Evolutionary conservation across 1,284 basidiomycete species (phyloP), one percentile per base, ranked within the genome.

Genomic region (Ganoderma resinaceum): DNA sequence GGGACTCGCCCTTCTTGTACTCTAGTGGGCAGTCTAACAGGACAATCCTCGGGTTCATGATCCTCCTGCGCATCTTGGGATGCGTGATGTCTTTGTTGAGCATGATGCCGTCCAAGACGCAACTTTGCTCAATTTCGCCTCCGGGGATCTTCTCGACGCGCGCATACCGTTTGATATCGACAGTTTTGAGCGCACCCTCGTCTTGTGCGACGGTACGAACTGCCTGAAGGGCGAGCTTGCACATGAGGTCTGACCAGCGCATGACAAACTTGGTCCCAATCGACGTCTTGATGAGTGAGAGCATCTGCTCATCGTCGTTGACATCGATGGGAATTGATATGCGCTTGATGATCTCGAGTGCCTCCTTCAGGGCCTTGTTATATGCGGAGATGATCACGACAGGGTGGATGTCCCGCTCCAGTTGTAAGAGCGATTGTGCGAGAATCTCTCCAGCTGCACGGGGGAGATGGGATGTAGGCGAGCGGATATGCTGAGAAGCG

Each of bases 21-120:
- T 99, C 98, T 66, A 99, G 83, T 20, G 97, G 96, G 82, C 97
- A 99, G 82, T 99, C 97, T 66, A 99, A 86, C 60, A 99, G 83
- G 38, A 99, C 84, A 70, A 99, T 94, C 29, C 97, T 84, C 6
- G 97, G 98, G 76, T 96, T 95, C 73, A 88, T 89, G 80, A 99
- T 99, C 74, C 95, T 85, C 70, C 97, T 83, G 69, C 97, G 86
- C 97, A 99, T 99, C 78, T 95, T 94, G 33, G 97, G 97, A 81
- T 99, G 98, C 0, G 97, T 98, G 75, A 99, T 95, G 80, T 99
- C 97, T 86, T 99, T 99, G 90, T 98, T 99, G 78, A 99, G 82
- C 93, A 99, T 97, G 69, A 99, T 93, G 64, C 97, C 97, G 70
- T 88, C 90, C 70, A 99, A 82, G 1, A 99, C 97, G 67, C 84